These are phyloP conservation scores for Panicum hallii DNA, from an alignment of 202 grass and related monocot species.

Conservation along the genomic window DNA sequence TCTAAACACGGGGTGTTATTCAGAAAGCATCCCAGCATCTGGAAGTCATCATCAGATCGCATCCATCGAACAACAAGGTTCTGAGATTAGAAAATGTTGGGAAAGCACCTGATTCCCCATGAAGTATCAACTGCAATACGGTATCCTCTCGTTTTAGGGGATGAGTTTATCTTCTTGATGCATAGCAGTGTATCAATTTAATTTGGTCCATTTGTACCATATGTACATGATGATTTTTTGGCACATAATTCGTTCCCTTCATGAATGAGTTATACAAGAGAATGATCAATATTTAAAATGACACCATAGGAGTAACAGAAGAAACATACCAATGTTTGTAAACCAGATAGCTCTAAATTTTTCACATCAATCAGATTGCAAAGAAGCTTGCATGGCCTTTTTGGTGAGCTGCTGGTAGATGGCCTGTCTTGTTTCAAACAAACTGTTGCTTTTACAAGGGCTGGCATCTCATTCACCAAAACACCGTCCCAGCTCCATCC, in stretches of 20 bases:
- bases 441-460: slow-evolving; percentile 9
- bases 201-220: not conserved
- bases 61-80: slow-evolving; percentile 29
- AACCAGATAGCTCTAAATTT: slow-evolving; percentile 17
- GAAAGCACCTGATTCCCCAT: slow-evolving; percentile 18
- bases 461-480: not conserved
- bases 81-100: slow-evolving; percentile 39
- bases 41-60: slow-evolving; percentile 29
- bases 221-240: not conserved
- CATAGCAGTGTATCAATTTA: not conserved
- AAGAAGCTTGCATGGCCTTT: slow-evolving; percentile 19
- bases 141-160: slow-evolving; percentile 1
- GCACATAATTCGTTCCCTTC: not conserved
- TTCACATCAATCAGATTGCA: slow-evolving; percentile 17
- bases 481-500: not conserved
- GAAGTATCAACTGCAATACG: not conserved
- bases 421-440: not conserved
- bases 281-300: not conserved
- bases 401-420: not conserved
- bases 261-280: not conserved
- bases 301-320: not conserved
- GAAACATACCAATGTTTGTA: slow-evolving; percentile 26
- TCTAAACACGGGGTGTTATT: slow-evolving; percentile 34
- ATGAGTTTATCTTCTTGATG: not conserved
- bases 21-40: slow-evolving; percentile 26